Evolutionary conservation across 495 filamentous ascomycete species (phyloP).

Genomic region (Penicillium nucicola): DNA sequence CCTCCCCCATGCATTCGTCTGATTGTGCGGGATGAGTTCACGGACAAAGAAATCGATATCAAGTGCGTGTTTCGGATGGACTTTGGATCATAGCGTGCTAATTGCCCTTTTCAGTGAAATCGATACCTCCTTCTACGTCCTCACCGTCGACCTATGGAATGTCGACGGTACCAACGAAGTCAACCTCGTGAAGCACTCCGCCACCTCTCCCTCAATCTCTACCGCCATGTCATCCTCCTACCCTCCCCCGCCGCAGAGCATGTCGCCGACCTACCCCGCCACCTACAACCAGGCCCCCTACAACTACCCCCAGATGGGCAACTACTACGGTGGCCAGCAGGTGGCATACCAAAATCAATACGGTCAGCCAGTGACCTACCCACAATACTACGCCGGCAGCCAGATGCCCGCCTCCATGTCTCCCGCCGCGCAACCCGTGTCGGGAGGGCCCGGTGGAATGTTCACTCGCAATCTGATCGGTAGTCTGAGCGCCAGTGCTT

Average conservation of each 20-base stretch:
- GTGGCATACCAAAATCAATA: conserved; percentile 44
- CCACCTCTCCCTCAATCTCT: conserved; percentile 85
- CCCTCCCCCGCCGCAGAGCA: conserved; percentile 53
- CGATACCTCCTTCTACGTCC: conserved; percentile 85
- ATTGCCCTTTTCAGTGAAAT: conserved; percentile 51
- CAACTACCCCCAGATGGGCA: conserved; percentile 39
- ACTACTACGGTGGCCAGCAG: conserved; percentile 40
- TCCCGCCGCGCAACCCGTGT: conserved; percentile 37
- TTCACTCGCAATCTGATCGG: conserved; percentile 96
- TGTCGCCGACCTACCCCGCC: conserved; percentile 35
- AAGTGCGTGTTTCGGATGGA: conserved; percentile 54
- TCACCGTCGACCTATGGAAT: conserved; percentile 91
- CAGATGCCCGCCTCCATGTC: conserved; percentile 38
- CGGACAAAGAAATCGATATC: conserved; percentile 84
- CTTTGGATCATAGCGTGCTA: not conserved
- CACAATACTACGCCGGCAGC: conserved; percentile 33
- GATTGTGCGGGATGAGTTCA: conserved; percentile 72
- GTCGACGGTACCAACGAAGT: conserved; percentile 82
- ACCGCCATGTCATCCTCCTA: conserved; percentile 77
- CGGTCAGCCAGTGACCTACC: conserved; percentile 40
- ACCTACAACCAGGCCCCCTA: conserved; percentile 38
- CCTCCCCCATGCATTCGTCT: conserved; percentile 90
- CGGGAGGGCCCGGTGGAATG: conserved; percentile 71
- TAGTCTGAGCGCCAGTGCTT: conserved; percentile 86
- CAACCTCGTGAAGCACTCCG: conserved; percentile 87